These are phyloP conservation scores for Clausena lansium DNA, from an alignment of 345 rosid genomes.

Conservation along the genomic window DNA sequence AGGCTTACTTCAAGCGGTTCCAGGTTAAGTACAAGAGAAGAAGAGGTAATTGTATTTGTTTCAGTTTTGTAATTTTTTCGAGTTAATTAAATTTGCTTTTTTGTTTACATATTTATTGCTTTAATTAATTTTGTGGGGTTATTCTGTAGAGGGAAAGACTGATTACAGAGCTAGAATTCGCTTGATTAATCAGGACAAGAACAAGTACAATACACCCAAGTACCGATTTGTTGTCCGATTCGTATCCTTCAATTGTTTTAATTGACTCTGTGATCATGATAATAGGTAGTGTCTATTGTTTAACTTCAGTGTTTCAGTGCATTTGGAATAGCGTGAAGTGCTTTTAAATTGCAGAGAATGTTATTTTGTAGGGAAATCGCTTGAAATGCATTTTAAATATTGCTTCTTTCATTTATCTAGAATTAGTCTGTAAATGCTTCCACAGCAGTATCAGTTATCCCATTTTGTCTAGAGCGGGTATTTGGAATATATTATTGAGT, in stretches of 20 bases:
- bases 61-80: neutral
- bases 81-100: neutral
- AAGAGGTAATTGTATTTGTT: conserved; percentile 37
- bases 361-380: neutral
- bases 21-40: conserved; percentile 79
- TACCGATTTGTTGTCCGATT: conserved; percentile 76
- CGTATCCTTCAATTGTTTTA: conserved; percentile 41
- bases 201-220: conserved; percentile 82
- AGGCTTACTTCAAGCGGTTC: conserved; percentile 68
- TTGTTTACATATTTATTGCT: neutral
- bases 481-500: neutral
- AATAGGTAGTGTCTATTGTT: neutral
- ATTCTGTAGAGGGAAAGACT: conserved; percentile 68
- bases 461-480: neutral
- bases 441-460: no score
- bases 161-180: conserved; percentile 87
- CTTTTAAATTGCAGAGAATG: neutral
- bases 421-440: neutral
- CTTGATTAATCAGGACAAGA: conserved; percentile 76
- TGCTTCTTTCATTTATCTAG: no score
- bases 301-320: neutral
- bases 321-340: neutral
- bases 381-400: neutral
- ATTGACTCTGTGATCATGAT: neutral
- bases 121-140: neutral